Evolutionary conservation across 2,329 filamentous ascomycete species (phyloP), one percentile per base, ranked within the genome.

Genomic region (Ciborinia camelliae): DNA sequence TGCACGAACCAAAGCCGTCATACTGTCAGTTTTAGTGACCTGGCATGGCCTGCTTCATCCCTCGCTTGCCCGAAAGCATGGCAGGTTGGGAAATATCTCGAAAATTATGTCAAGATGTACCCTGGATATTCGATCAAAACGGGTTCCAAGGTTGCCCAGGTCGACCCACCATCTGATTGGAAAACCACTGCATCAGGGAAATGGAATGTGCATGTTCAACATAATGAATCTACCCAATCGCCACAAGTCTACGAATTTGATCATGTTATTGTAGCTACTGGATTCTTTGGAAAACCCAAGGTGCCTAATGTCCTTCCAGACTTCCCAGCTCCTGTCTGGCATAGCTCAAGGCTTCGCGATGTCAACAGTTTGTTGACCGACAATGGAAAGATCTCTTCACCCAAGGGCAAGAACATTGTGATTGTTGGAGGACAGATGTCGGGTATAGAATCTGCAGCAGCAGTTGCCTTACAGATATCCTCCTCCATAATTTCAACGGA

Each of bases 351-450:
- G 35, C 87, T 91, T 61, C 81, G 88, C 4, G 79, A 83, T 62
- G 75, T 90, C 2, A 71, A 80, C 35, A 74, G 74, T 10, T 74
- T 88, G 3, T 70, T 88, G 1, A 77, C 76, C 0, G 73, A 76
- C 14, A 64, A 62, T 48, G 69, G 26, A 70, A 76, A 0, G 73
- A 77, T 2, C 63, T 68, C 14, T 58, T 64, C 5, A 71, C 72
- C 0, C 1, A 51, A 62, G 6, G 80, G 80, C 1, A 83, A 84
- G 23, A 90, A 87, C 71, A 86, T 95, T 20, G 80, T 92, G 1
- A 80, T 96, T 0, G 84, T 92, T 0, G 91, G 91, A 0, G 91
- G 90, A 0, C 90, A 92, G 71, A 92, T 95, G 83, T 94, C 90
- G 2, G 91, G 90, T 0, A 84, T 90, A 6, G 91, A 96, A 77